Percentiles rank a stretch among this genome's conserved stretches.
Evolutionary conservation across 768 basidiomycete species (phyloP).

Genomic region (Psilocybe tampanensis): DNA sequence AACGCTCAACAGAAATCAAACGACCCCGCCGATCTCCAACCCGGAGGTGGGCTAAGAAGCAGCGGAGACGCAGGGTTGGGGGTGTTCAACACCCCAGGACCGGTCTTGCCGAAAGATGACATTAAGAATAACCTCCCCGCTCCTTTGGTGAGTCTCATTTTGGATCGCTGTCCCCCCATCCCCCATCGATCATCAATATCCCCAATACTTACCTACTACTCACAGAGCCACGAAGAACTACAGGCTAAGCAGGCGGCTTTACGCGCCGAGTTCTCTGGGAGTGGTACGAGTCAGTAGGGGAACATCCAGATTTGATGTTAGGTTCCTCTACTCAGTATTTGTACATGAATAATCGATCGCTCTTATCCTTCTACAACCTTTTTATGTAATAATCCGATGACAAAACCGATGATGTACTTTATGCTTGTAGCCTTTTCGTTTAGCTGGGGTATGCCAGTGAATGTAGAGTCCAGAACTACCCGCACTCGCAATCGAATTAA

Average conservation of each 20-base stretch:
- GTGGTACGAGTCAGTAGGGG: slow-evolving; percentile 9
- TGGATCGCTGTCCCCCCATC: not conserved
- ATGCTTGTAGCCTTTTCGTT: no score
- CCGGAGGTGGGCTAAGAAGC: slow-evolving; percentile 35
- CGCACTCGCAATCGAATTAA: no score
- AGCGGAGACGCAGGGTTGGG: slow-evolving; percentile 38
- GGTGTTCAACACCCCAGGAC: slow-evolving; percentile 54
- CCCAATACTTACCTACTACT: not conserved
- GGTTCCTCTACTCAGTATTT: no score
- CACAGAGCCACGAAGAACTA: slow-evolving; percentile 55
- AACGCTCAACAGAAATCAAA: slow-evolving; percentile 50
- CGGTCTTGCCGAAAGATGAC: slow-evolving; percentile 49
- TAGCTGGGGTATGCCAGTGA: no score
- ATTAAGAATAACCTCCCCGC: slow-evolving; percentile 46
- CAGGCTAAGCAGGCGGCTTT: slow-evolving; percentile 36
- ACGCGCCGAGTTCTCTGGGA: slow-evolving; percentile 7
- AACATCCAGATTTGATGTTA: not conserved
- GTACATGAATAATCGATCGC: no score
- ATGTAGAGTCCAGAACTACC: no score
- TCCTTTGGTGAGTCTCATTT: slow-evolving; percentile 42
- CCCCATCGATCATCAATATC: not conserved
- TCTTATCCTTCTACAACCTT: no score
- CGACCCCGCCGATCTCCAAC: slow-evolving; percentile 55
- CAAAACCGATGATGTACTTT: no score
- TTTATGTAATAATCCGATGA: no score